phyloP scores from a whole-genome alignment of 345 rosid species.

The Reutealis trisperma region DNA sequence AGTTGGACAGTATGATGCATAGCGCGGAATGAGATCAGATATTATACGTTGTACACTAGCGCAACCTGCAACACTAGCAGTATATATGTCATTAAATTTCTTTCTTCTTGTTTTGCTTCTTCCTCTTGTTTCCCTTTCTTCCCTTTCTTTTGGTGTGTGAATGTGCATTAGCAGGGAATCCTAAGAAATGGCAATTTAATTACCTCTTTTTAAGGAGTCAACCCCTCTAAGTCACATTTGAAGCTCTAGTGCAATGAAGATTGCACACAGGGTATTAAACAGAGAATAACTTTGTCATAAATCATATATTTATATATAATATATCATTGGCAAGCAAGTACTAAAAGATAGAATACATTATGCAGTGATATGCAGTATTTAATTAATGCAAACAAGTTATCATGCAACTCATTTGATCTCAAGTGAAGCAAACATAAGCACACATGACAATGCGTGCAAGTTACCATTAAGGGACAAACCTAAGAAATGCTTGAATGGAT shows the following conservation, averaged over 20 bases:
- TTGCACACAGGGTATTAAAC: neutral
- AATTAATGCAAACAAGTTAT: neutral
- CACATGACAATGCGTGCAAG: neutral
- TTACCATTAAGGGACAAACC: too few species aligned
- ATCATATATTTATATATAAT: too few species aligned
- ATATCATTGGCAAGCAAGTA: neutral
- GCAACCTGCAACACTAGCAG: conserved; percentile 66
- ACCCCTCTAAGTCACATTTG: neutral
- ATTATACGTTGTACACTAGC: conserved; percentile 79
- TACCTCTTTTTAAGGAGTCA: conserved; percentile 2
- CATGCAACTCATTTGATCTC: neutral
- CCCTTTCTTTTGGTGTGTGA: neutral
- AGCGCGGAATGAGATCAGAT: conserved; percentile 87
- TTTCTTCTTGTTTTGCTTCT: conserved; percentile 1
- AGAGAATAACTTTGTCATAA: neutral
- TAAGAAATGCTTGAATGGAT: too few species aligned
- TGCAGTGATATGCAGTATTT: too few species aligned
- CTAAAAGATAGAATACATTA: neutral
- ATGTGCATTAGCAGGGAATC: neutral
- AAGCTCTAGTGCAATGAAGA: neutral
- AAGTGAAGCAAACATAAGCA: neutral
- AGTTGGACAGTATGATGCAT: conserved; percentile 74
- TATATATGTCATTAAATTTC: conserved; percentile 8
- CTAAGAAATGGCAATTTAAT: neutral
- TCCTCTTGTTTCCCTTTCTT: neutral